Base-by-base conservation (phyloP, 305 asterid genomes). In the Solanum hybrid region DNA sequence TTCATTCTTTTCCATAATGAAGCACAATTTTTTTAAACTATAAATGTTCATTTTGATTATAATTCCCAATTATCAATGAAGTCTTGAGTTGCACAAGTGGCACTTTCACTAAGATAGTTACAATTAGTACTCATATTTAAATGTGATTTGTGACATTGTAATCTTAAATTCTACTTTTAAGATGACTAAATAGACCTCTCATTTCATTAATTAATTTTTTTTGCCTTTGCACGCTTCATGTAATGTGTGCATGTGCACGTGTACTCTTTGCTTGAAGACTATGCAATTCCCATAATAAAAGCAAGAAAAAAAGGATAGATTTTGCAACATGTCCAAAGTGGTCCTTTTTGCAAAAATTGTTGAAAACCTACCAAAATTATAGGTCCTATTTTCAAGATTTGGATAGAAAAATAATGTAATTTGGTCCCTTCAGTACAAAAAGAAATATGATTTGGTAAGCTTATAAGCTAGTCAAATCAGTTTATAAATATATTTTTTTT, bases 221-320 rank as follows among this genome's bases (percentile, higher is more conserved):
- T 56, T 56, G 69, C 13, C 22, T 84, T 84, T 84, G 87, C 87
- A 51, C 42, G 87, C 87, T 84, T 84, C 86, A 8, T 84, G 87
- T 84, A 51, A 84, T 29, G 75, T 89, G 93, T 93, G 94, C 95
- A 91, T 88, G 93, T 90, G 96, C 96, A 93, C 93, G 96, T 94
- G 95, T 78, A 86, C 88, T 91, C 91, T 90, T 78, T 92, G 93
- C 96, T 94, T 90, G 88, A 92, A 93, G 90, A 90, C 93, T 90
- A 89, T 93, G 94, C 94, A 88, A 69, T 87, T 88, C 37, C 92
- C 93, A 89, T 94, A 92, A 93, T 94, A 92, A 92, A 92, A 92
- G 73, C 71, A 81, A 80, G 22, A 26, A 80, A 80, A 80, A 94
- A 90, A 90, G 91, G 91, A 45, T 13, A 7, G 5, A 82, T 60